A percentile compares a stretch with the other conserved stretches of the same genome.
Evolutionary conservation across 805 yeast species (phyloP).

Genomic region (Sugiyamaella chiloensis): DNA sequence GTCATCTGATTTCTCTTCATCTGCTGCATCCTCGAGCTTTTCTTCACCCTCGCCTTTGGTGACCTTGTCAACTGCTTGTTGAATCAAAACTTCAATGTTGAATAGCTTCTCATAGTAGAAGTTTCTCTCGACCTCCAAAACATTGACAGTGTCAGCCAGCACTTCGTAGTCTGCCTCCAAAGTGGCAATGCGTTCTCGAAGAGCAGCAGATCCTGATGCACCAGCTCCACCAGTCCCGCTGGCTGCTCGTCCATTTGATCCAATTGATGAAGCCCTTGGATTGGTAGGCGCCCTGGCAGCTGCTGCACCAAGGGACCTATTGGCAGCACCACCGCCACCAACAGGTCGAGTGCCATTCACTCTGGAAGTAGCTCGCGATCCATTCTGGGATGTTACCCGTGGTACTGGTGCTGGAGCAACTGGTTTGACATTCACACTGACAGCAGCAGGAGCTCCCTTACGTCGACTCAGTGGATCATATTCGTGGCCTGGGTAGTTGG

Average conservation of each 20-base stretch:
- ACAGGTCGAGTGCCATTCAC: too few species aligned
- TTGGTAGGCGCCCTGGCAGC: slow-evolving; percentile 10
- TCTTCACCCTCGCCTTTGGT: slow-evolving; percentile 25
- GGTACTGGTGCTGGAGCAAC: slow-evolving; percentile 4
- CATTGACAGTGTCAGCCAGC: slow-evolving; percentile 56
- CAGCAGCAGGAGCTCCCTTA: slow-evolving; percentile 29
- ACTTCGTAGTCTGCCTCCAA: slow-evolving; percentile 54
- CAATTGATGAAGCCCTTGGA: slow-evolving; percentile 7
- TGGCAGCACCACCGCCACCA: not conserved
- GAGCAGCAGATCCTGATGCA: slow-evolving; percentile 37
- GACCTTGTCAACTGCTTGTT: slow-evolving; percentile 54
- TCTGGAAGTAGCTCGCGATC: slow-evolving; percentile 2
- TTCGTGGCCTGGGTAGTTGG: slow-evolving; percentile 59
- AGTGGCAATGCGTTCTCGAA: slow-evolving; percentile 40
- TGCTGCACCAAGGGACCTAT: slow-evolving; percentile 3
- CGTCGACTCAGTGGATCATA: slow-evolving; percentile 71
- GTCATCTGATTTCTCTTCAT: slow-evolving; percentile 20
- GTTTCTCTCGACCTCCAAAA: slow-evolving; percentile 73
- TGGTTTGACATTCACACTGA: slow-evolving; percentile 1
- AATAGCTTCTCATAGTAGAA: slow-evolving; percentile 87
- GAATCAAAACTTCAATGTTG: slow-evolving; percentile 79
- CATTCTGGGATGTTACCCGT: slow-evolving; percentile 5
- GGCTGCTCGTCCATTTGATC: slow-evolving; percentile 8
- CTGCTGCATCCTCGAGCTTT: slow-evolving; percentile 35
- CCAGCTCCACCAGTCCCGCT: slow-evolving; percentile 12